Evolutionary conservation across 176 grass and related monocot species (phyloP).

Genomic region (Melocanna baccifera): DNA sequence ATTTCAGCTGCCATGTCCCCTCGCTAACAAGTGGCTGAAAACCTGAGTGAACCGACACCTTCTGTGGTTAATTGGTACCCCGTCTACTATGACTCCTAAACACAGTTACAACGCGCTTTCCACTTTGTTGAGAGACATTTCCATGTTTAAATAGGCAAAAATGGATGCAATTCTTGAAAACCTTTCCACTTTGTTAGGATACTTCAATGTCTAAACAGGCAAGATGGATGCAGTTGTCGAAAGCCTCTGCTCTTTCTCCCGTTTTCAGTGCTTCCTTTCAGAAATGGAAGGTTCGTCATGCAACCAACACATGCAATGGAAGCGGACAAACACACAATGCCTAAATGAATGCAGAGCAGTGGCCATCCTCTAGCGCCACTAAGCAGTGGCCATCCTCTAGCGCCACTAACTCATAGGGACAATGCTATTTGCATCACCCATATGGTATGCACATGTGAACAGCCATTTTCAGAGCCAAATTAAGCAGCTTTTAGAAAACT

Average conservation of each 20-base stretch:
- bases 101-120: neutral
- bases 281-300: constrained; percentile 16
- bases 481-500: constrained; percentile 16
- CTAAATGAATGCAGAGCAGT: neutral
- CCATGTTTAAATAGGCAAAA: neutral
- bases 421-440: neutral
- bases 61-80: constrained; percentile 1
- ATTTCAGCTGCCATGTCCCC: neutral
- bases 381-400: too few relatives aligned
- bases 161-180: constrained; percentile 16
- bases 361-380: neutral
- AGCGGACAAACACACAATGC: neutral
- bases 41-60: constrained; percentile 15
- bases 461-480: constrained; percentile 8
- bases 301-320: neutral
- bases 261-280: neutral
- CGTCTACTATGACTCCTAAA: neutral
- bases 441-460: neutral
- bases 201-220: neutral
- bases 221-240: neutral
- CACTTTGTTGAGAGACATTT: neutral
- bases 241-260: neutral
- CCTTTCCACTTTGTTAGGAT: neutral
- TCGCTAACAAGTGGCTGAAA: constrained; percentile 16
- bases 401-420: neutral